Conservation (phyloP, 768 basidiomycete species). For the Sporobolomyces phaffii region DNA sequence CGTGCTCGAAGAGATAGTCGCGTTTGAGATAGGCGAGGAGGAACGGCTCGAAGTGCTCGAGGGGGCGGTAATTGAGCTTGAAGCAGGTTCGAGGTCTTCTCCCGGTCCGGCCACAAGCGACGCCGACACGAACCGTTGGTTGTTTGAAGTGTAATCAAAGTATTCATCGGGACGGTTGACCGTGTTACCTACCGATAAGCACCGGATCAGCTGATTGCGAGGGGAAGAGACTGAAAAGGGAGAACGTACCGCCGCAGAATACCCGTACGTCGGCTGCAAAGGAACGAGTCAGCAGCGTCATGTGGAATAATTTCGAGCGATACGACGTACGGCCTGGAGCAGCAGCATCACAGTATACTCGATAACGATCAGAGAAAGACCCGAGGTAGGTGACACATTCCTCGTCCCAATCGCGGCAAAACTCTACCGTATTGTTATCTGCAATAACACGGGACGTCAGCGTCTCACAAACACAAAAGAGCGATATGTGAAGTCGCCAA, state of each 20-base stretch:
- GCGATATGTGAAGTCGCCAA: not conserved
- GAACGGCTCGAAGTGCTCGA: too few species aligned
- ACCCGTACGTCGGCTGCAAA: not conserved
- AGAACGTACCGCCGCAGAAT: constrained; percentile 6
- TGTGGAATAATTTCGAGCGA: not conserved
- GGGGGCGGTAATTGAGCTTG: too few species aligned
- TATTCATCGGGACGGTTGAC: constrained; percentile 2
- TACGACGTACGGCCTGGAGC: constrained; percentile 3
- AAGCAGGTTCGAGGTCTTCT: not conserved
- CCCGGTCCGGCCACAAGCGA: constrained; percentile 7
- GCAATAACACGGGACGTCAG: not conserved
- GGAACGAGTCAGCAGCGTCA: too few species aligned
- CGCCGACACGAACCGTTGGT: constrained; percentile 16
- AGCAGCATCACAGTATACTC: constrained; percentile 13
- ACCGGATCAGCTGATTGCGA: not conserved
- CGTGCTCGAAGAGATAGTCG: too few species aligned
- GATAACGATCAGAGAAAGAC: constrained; percentile 13
- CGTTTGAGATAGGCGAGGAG: too few species aligned
- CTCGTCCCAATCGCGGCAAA: constrained; percentile 4
- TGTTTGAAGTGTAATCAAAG: constrained; percentile 15
- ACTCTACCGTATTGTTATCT: constrained; percentile 4
- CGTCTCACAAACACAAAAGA: not conserved
- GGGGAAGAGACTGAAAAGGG: not conserved
- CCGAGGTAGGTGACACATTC: constrained; percentile 17
- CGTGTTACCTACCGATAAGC: constrained; percentile 7